These are phyloP conservation scores for Macrocybe gigantea DNA, from an alignment of 768 basidiomycete genomes.

Conservation along the genomic window DNA sequence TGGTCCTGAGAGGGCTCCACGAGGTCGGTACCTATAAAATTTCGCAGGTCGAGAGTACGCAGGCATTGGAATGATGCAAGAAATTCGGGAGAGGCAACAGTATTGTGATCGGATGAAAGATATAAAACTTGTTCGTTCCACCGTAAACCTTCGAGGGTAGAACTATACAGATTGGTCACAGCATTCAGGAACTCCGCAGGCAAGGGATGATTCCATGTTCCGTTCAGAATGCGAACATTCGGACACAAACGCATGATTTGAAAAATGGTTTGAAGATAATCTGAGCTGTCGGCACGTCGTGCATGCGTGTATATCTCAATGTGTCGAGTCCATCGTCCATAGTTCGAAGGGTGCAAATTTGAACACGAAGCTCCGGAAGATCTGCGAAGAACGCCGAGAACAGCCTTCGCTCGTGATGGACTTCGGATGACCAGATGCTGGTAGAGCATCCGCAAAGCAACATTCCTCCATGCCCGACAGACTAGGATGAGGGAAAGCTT, in stretches of 20 bases:
- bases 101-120: slow-evolving; percentile 11
- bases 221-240: slow-evolving; percentile 38
- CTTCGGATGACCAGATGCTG: slow-evolving; percentile 41
- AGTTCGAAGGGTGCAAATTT: slow-evolving; percentile 11
- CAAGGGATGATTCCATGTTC: slow-evolving; percentile 38
- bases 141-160: slow-evolving; percentile 34
- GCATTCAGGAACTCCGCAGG: slow-evolving; percentile 38
- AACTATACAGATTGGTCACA: slow-evolving; percentile 33
- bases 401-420: slow-evolving; percentile 30
- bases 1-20: slow-evolving; percentile 8
- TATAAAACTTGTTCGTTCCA: slow-evolving; percentile 32
- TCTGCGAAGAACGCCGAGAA: slow-evolving; percentile 29
- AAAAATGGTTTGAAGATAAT: slow-evolving; percentile 36
- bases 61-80: slow-evolving; percentile 34
- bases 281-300: slow-evolving; percentile 29
- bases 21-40: slow-evolving; percentile 24
- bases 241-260: slow-evolving; percentile 39
- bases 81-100: slow-evolving; percentile 27
- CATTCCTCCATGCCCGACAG: slow-evolving; percentile 38
- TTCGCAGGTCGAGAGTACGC: slow-evolving; percentile 40
- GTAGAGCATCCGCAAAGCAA: slow-evolving; percentile 39
- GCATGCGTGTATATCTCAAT: slow-evolving; percentile 42
- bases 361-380: slow-evolving; percentile 4
- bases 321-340: slow-evolving; percentile 43
- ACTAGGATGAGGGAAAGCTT: slow-evolving; percentile 46